Base-by-base conservation (phyloP, 192 early-diverging fungal genomes). In the Coemansia sp. region DNA sequence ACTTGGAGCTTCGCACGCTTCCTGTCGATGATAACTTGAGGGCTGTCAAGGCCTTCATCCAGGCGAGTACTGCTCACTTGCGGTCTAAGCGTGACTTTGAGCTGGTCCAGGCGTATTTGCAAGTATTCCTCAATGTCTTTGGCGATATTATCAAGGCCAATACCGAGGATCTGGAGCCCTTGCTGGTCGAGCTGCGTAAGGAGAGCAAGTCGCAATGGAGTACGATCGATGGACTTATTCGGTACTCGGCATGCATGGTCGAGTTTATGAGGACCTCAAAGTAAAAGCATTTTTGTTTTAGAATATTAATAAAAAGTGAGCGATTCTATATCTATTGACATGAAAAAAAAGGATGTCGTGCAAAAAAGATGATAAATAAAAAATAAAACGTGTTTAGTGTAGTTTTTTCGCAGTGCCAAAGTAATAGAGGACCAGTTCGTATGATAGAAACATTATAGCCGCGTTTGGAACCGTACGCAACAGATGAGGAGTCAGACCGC, bases 391-490 rank as follows among this genome's bases (percentile, higher is more conserved):
- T 70, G 27, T 19, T 51, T 65, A 61, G 31, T 45, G 12, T 22
- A 36, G 20, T 15, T 56, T 32, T 29, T 67, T 53, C 34, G 55
- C 20, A 1, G 72, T 66, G 51, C 80, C 80, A 71, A 78, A 83
- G 36, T 75, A 72, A 32, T 89, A 76, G 34, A 92, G 67, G 38
- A 93, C 88, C 17, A 88, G 74, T 64, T 95, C 94, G 61, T 94
- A 95, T 11, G 89, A 87, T 59, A 94, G 85, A 69, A 99, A 98
- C 89, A 98, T 88, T 62, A 97, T 96, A 7, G 94, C 91, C 0
- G 97, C 95, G 76, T 98, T 98, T 0, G 97, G 97, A 8, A 98
- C 95, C 0, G 95, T 94, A 53, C 97, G 88, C 86, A 97, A 81
- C 59, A 99, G 80, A 82, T 98, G 95, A 2, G 95, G 92, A 13